Base-by-base conservation (phyloP, 164 flowering plant genomes). In the Annona cherimola region DNA sequence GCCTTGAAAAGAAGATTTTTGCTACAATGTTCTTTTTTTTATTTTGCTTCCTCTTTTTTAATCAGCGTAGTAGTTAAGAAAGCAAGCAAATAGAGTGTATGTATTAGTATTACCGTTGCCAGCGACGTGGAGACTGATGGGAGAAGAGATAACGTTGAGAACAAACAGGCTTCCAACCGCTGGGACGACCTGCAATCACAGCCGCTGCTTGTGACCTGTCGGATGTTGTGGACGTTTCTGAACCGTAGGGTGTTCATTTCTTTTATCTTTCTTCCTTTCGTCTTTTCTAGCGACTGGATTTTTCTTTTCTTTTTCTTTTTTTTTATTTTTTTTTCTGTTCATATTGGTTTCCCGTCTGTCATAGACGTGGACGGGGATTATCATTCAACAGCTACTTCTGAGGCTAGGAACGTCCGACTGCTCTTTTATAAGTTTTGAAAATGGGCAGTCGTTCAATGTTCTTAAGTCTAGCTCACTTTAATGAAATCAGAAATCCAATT, bases 141-240 rank as follows among this genome's bases (percentile, higher is more conserved):
- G 18, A 7, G 54, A 44, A 44, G 69, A 20, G 69, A 66, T 66
- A 66, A 20, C 69, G 69, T 45, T 66, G 69, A 39, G 67, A 65
- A 66, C 19, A 45, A 44, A 45, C 18, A 66, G 54, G 54, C 19
- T 40, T 66, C 46, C 14, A 43, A 44, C 69, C 54, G 5, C 3
- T 19, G 18, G 35, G 35, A 66, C 43, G 12, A n/a, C 54, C 6
- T 9, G 9, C 4, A n/a, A 66, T 66, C 50, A 26, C 40, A 4
- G 69, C 54, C 69, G 40, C 44, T 20, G 69, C 3, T n/a, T 43
- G 6, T 43, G 54, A 16, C 69, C n/a, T 40, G 55, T 19, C 4
- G 35, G 16, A 19, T 44, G 19, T 50, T n/a, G 19, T 5, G 69
- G 39, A 11, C 54, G 5, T 18, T 42, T n/a, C 11, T 18, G 69